phyloP scores from a whole-genome alignment of 2,329 filamentous ascomycete species.

The Alternaria metachromatica region DNA sequence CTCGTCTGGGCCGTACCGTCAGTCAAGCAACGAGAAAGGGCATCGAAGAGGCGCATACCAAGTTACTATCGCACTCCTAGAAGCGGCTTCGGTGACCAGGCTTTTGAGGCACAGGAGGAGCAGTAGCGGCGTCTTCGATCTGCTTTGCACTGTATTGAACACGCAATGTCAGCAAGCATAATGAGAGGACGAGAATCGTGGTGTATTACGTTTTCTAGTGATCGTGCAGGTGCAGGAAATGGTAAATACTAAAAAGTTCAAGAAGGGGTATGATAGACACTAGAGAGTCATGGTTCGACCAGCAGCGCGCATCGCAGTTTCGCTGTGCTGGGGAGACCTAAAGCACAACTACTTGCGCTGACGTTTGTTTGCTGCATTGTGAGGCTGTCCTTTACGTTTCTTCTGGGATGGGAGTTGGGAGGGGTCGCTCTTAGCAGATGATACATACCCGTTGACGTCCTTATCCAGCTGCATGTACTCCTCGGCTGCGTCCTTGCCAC shows the following conservation, averaged over 20 bases:
- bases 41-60: slow-evolving; percentile 3
- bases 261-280: slow-evolving; percentile 6
- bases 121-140: slow-evolving; percentile 11
- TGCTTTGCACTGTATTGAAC: slow-evolving; percentile 18
- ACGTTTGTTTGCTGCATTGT: slow-evolving; percentile 44
- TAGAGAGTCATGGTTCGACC: slow-evolving; percentile 5
- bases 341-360: slow-evolving; percentile 30
- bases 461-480: slow-evolving; percentile 83
- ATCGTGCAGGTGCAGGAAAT: slow-evolving; percentile 27
- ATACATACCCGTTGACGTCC: slow-evolving; percentile 76
- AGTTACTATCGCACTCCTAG: slow-evolving; percentile 12
- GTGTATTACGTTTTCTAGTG: slow-evolving; percentile 39
- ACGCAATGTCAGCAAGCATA: slow-evolving; percentile 14
- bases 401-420: slow-evolving; percentile 27
- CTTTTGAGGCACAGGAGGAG: slow-evolving; percentile 9
- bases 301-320: slow-evolving; percentile 2
- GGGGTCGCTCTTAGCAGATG: slow-evolving; percentile 38
- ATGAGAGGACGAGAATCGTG: slow-evolving; percentile 23
- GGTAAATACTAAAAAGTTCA: slow-evolving; percentile 22
- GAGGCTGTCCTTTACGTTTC: slow-evolving; percentile 40
- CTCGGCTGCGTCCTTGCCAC: slow-evolving; percentile 82
- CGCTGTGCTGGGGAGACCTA: slow-evolving; percentile 12
- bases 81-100: slow-evolving; percentile 22
- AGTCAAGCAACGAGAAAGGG: not conserved
- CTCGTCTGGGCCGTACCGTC: slow-evolving; percentile 8